These are phyloP conservation scores for Pseudonitzschia multiseries DNA, from an alignment of 108 stramenopile species.

Conservation along the genomic window DNA sequence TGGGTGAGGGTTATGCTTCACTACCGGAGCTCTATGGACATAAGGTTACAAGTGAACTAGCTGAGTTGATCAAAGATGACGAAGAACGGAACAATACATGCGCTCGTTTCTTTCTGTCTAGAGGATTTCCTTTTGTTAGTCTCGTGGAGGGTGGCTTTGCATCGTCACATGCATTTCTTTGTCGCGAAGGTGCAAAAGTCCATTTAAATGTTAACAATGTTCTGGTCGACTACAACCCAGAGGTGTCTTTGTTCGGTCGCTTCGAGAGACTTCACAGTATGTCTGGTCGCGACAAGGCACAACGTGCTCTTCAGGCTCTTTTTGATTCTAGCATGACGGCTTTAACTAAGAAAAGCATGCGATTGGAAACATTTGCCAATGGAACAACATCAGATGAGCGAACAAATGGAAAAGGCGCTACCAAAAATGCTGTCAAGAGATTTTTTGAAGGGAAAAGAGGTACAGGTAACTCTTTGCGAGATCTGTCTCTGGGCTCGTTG, in stretches of 20 bases:
- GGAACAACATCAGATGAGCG: background rate
- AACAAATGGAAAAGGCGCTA: background rate
- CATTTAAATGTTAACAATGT: slow-evolving; percentile 50
- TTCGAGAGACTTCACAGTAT: slow-evolving; percentile 67
- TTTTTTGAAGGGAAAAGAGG: slow-evolving; percentile 14
- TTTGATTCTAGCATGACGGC: slow-evolving; percentile 77
- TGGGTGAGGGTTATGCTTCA: slow-evolving; percentile 81
- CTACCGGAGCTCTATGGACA: slow-evolving; percentile 76
- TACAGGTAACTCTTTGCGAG: background rate
- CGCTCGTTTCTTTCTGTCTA: slow-evolving; percentile 87
- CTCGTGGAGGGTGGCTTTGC: slow-evolving; percentile 89
- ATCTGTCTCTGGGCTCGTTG: background rate
- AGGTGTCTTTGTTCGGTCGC: slow-evolving; percentile 70
- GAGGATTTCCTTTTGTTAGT: slow-evolving; percentile 92
- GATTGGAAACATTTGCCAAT: slow-evolving; percentile 28
- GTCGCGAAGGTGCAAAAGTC: slow-evolving; percentile 50
- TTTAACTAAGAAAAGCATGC: slow-evolving; percentile 43
- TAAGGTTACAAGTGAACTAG: slow-evolving; percentile 44
- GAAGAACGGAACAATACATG: slow-evolving; percentile 69
- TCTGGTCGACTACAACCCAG: slow-evolving; percentile 72
- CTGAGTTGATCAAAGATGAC: slow-evolving; percentile 60
- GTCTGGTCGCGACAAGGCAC: slow-evolving; percentile 64
- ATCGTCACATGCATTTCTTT: slow-evolving; percentile 78
- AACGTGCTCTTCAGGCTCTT: slow-evolving; percentile 64
- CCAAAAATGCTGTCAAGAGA: slow-evolving; percentile 9